Evolutionary conservation across 2,329 filamentous ascomycete genomes (phyloP).

Genomic region (Diaporthe destruens): DNA sequence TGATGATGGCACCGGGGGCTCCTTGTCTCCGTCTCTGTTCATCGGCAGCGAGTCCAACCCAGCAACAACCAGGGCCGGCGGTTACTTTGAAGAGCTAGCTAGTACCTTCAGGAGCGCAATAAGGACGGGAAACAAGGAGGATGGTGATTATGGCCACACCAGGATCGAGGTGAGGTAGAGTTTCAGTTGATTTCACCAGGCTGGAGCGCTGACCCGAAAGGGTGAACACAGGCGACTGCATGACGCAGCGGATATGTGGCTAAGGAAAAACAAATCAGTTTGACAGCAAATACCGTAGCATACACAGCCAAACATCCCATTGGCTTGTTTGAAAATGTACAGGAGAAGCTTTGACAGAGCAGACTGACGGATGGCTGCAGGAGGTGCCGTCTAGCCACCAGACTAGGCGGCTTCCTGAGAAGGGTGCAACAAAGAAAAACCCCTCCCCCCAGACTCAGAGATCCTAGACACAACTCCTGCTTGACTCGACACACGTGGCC

Average conservation of each 20-base stretch:
- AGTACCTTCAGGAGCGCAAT: slow-evolving; percentile 8
- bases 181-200: slow-evolving; percentile 56
- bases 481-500: slow-evolving; percentile 70
- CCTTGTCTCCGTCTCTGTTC: slow-evolving; percentile 19
- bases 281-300: slow-evolving; percentile 57
- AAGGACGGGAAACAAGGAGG: slow-evolving; percentile 17
- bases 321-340: slow-evolving; percentile 55
- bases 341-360: slow-evolving; percentile 55
- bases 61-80: not conserved
- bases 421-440: slow-evolving; percentile 61
- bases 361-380: slow-evolving; percentile 61
- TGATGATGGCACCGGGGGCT: slow-evolving; percentile 23
- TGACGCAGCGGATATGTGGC: slow-evolving; percentile 54
- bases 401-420: slow-evolving; percentile 53
- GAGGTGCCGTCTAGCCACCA: slow-evolving; percentile 57
- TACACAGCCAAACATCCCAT: slow-evolving; percentile 56
- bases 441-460: slow-evolving; percentile 50
- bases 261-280: slow-evolving; percentile 54
- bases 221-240: slow-evolving; percentile 56
- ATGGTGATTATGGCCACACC: slow-evolving; percentile 36
- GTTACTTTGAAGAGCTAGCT: slow-evolving; percentile 34
- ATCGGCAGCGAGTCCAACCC: slow-evolving; percentile 32
- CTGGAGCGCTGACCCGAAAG: slow-evolving; percentile 52
- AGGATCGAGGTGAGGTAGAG: slow-evolving; percentile 53
- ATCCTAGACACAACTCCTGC: slow-evolving; percentile 54